Evolutionary conservation across 2,329 filamentous ascomycete species (phyloP).

Genomic region (Aspergillus neotritici): DNA sequence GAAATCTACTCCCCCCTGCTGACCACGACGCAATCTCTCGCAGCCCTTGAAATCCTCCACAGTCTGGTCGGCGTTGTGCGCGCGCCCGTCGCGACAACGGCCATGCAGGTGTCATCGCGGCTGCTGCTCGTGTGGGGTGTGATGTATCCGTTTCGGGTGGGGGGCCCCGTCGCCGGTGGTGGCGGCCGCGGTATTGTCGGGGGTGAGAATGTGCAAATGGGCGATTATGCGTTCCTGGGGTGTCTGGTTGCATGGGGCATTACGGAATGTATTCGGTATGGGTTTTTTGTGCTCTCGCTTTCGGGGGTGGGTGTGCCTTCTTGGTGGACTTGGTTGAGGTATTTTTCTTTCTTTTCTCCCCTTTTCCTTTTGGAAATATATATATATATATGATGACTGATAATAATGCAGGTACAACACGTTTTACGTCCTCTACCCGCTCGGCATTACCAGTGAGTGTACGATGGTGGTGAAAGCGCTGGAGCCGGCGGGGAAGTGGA

Average conservation of each 20-base stretch:
- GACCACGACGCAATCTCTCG: slow-evolving; percentile 71
- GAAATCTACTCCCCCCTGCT: slow-evolving; percentile 40
- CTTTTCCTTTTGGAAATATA: neutral
- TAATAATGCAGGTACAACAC: slow-evolving; percentile 61
- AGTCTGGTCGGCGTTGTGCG: slow-evolving; percentile 74
- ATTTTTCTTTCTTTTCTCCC: slow-evolving; percentile 3
- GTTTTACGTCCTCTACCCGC: slow-evolving; percentile 86
- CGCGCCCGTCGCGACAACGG: slow-evolving; percentile 75
- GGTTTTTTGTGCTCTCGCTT: slow-evolving; percentile 73
- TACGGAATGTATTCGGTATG: slow-evolving; percentile 90
- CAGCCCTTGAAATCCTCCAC: slow-evolving; percentile 77
- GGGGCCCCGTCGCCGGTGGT: slow-evolving; percentile 36
- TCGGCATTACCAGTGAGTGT: slow-evolving; percentile 86
- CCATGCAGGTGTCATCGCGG: slow-evolving; percentile 83
- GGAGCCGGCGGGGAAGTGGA: slow-evolving; percentile 50
- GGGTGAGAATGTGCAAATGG: slow-evolving; percentile 19
- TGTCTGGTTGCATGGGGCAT: slow-evolving; percentile 74
- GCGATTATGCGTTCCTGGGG: slow-evolving; percentile 41
- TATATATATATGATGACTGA: slow-evolving; percentile 1
- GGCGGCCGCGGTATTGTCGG: slow-evolving; percentile 50
- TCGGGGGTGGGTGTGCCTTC: slow-evolving; percentile 53
- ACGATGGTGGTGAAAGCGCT: slow-evolving; percentile 69
- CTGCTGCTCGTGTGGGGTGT: slow-evolving; percentile 86
- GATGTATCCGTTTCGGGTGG: slow-evolving; percentile 65
- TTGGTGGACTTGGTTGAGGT: slow-evolving; percentile 60